Conservation (phyloP, 108 stramenopile species). For the Nitzschia palea region DNA sequence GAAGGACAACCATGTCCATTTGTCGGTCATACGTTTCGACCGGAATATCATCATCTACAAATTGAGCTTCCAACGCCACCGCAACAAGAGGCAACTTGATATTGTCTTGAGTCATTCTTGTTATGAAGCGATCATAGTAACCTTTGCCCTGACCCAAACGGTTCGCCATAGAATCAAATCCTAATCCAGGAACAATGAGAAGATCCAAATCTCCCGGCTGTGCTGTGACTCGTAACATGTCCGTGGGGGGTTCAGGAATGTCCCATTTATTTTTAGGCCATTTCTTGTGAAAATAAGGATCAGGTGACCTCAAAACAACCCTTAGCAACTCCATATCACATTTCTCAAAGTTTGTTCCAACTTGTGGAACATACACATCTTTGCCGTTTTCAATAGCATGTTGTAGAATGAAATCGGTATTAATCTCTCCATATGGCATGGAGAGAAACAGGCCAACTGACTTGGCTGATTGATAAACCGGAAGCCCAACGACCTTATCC, state of each 20-base stretch:
- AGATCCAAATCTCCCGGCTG: constrained; percentile 83
- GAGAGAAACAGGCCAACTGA: constrained; percentile 83
- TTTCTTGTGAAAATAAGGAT: constrained; percentile 53
- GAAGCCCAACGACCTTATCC: constrained; percentile 50
- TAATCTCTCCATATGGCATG: constrained; percentile 85
- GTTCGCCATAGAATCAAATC: constrained; percentile 66
- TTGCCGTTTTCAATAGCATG: constrained; percentile 60
- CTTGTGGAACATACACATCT: constrained; percentile 78
- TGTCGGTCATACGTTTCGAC: constrained; percentile 59
- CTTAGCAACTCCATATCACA: constrained; percentile 84
- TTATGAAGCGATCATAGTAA: constrained; percentile 90
- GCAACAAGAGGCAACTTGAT: constrained; percentile 58
- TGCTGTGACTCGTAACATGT: constrained; percentile 44
- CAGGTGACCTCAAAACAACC: constrained; percentile 35
- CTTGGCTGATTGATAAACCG: constrained; percentile 66
- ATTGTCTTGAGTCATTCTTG: constrained; percentile 46
- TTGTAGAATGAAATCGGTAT: constrained; percentile 52
- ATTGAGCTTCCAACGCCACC: constrained; percentile 67
- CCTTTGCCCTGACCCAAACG: constrained; percentile 90
- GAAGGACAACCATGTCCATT: constrained; percentile 72
- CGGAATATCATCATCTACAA: constrained; percentile 52
- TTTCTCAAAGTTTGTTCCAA: constrained; percentile 85
- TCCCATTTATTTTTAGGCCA: constrained; percentile 91
- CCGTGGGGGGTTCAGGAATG: constrained; percentile 84
- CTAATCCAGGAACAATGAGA: constrained; percentile 83